A percentile compares a stretch with the other conserved stretches of the same genome.
These are phyloP conservation scores for Pseudotulostoma volvatum DNA, from an alignment of 495 filamentous ascomycete genomes.

Conservation along the genomic window DNA sequence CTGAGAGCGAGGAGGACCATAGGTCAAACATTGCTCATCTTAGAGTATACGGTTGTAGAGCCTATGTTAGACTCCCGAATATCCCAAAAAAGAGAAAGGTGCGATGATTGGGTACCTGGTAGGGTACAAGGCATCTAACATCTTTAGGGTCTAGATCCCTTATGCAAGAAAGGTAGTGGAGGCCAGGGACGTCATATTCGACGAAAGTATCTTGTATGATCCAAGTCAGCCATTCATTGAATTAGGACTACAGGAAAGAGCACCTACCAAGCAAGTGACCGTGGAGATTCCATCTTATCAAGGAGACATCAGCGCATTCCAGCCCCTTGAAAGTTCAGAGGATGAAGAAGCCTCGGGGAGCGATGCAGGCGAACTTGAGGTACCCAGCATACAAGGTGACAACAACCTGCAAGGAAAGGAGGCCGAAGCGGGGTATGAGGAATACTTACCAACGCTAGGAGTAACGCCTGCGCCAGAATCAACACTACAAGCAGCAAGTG, in stretches of 20 bases:
- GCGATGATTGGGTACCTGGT: conserved; percentile 15
- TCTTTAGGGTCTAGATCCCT: conserved; percentile 15
- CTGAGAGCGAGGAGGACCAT: background rate
- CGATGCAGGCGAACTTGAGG: conserved; percentile 1
- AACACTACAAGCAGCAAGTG: too few relatives aligned
- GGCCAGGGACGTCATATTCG: background rate
- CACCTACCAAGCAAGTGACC: background rate
- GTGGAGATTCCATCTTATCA: background rate
- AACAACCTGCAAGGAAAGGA: conserved; percentile 19
- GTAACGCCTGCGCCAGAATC: background rate
- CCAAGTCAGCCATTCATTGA: background rate
- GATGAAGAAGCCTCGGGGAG: background rate
- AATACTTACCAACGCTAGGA: background rate
- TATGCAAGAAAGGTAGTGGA: background rate
- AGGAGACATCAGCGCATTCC: background rate
- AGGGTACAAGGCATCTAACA: conserved; percentile 16
- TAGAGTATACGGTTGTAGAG: conserved; percentile 1
- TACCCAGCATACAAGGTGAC: conserved; percentile 2
- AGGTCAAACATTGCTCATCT: conserved; percentile 5
- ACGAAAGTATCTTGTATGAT: background rate
- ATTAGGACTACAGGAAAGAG: background rate
- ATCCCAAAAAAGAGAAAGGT: conserved; percentile 6
- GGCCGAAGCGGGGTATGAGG: background rate
- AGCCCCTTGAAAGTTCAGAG: background rate
- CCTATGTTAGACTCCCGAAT: conserved; percentile 6